phyloP scores from a whole-genome alignment of 1,284 basidiomycete genomes.

The Moesziomyces parantarcticus region DNA sequence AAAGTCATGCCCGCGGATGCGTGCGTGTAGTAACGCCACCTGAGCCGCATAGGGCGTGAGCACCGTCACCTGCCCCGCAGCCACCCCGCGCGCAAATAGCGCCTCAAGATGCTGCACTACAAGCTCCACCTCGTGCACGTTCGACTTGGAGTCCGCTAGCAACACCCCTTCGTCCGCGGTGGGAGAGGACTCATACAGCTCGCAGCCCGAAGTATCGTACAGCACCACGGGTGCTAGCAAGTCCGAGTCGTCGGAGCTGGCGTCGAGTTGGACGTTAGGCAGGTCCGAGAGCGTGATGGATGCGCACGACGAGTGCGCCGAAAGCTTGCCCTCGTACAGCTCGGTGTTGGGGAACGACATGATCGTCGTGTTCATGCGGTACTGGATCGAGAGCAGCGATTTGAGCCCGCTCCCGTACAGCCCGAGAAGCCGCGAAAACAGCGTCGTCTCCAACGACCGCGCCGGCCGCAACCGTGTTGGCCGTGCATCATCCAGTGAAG shows the following conservation, averaged over 20 bases:
- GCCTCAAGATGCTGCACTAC: constrained; percentile 83
- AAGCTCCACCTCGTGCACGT: constrained; percentile 90
- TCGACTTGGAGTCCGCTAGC: constrained; percentile 72
- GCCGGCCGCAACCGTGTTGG: constrained; percentile 73
- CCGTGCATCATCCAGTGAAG: not conserved
- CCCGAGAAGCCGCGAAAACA: constrained; percentile 88
- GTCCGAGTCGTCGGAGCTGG: constrained; percentile 72
- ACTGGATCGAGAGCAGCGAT: constrained; percentile 77
- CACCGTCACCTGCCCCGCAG: constrained; percentile 82
- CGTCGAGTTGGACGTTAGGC: constrained; percentile 69
- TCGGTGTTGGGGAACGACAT: constrained; percentile 86
- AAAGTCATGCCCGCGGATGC: constrained; percentile 4
- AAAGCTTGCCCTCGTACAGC: constrained; percentile 81
- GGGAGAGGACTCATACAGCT: constrained; percentile 45
- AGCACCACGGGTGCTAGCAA: constrained; percentile 85
- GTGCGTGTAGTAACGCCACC: constrained; percentile 72
- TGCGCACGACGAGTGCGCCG: constrained; percentile 78
- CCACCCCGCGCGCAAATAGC: constrained; percentile 79
- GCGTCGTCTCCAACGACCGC: constrained; percentile 82
- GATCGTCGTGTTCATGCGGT: constrained; percentile 85
- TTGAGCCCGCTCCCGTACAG: constrained; percentile 88
- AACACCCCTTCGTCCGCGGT: constrained; percentile 19
- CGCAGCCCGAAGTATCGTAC: constrained; percentile 76
- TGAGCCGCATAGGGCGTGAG: constrained; percentile 80
- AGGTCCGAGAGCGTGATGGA: constrained; percentile 79